Evolutionary conservation across 495 filamentous ascomycete genomes (phyloP), one percentile per base, ranked within the genome.

Genomic region (Amphirosellinia nigrospora): DNA sequence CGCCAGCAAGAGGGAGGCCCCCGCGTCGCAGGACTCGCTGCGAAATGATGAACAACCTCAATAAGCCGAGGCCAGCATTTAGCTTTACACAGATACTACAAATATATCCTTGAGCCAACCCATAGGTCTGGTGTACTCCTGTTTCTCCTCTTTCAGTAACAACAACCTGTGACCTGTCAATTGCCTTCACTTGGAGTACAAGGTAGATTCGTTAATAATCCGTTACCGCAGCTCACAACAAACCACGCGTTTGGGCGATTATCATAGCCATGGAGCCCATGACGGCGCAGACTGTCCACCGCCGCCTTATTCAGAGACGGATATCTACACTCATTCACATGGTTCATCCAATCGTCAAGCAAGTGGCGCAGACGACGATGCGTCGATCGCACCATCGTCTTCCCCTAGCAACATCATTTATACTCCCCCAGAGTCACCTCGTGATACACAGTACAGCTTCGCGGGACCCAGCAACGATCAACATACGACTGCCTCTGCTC

Each of bases 301-400:
- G 3, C 84, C 85, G 3, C 85, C 85, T 6, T 87, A 86, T 72
- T 74, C 75, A 48, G 82, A 85, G 69, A 85, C 80, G n/a, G 85
- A 86, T 72, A 75, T 83, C 52, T 82, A 77, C 73, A 84, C 82
- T 26, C 72, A 68, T 43, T 76, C 80, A 3, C 75, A 74, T 32
- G 70, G 70, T 13, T 68, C 74, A 30, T 73, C 56, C 55, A 70
- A 55, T 55, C 23, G 61, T 23, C 70, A 65, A 30, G 43, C 41
- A 43, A 70, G 61, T 62, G 64, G 55, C 45, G 62, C 58, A 19
- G 75, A 74, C 30, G 70, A 79, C 39, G 64, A 70, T 63, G 64
- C 61, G 48, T 77, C 80, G 23, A 74, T 70, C 62, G 64, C 73
- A 16, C 68, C 78, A 4, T 66, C 77, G 16, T 81, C 83, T 16